phyloP scores from a whole-genome alignment of 78 protist species.

The Emiliania huxleyi region DNA sequence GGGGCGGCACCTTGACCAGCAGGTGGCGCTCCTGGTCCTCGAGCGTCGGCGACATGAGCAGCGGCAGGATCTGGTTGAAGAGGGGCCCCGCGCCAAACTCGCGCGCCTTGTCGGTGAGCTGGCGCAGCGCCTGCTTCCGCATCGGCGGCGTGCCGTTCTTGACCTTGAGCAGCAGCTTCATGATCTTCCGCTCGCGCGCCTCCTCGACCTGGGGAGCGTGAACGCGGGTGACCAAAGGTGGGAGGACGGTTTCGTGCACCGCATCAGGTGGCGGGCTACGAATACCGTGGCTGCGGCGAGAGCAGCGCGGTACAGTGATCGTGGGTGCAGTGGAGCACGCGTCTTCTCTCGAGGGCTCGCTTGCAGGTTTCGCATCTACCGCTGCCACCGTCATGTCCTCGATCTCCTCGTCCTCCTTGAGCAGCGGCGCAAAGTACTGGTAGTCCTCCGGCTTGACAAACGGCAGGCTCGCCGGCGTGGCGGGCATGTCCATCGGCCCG shows the following conservation, averaged over 20 bases:
- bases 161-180: constrained; percentile 88
- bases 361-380: too few relatives aligned
- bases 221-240: neutral
- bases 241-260: too few relatives aligned
- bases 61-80: constrained; percentile 90
- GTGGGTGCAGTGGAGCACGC: too few relatives aligned
- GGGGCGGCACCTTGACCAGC: constrained; percentile 96
- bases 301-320: too few relatives aligned
- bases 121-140: constrained; percentile 93
- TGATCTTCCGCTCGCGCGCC: constrained; percentile 83
- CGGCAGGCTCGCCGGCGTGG: constrained; percentile 69
- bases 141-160: constrained; percentile 98
- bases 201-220: too few relatives aligned
- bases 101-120: constrained; percentile 93
- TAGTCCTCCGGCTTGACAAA: constrained; percentile 93
- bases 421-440: constrained; percentile 81
- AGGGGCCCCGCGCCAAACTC: constrained; percentile 95
- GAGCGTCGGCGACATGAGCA: constrained; percentile 89
- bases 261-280: too few relatives aligned
- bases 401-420: constrained; percentile 67
- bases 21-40: constrained; percentile 99
- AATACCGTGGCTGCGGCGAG: too few relatives aligned
- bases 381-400: constrained; percentile 59
- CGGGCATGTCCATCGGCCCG: constrained; percentile 22
- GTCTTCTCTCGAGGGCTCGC: too few relatives aligned